phyloP scores from a whole-genome alignment of 2,329 filamentous ascomycete genomes.

The Stemphylium beticola region DNA sequence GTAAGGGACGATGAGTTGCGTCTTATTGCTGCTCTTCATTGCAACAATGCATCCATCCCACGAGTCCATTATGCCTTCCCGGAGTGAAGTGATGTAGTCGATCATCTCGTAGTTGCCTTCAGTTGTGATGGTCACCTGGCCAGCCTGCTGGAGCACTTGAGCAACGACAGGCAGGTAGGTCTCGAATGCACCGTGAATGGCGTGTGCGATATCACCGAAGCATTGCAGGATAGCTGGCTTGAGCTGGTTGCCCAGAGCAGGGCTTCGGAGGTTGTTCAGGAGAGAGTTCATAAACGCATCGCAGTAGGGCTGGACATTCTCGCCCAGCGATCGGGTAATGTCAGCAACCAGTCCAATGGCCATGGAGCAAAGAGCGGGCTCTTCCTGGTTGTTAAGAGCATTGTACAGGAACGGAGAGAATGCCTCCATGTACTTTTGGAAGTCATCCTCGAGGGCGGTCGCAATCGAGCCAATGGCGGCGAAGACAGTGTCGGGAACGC shows the following conservation, averaged over 20 bases:
- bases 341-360: slow-evolving; percentile 97
- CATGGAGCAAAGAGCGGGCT: slow-evolving; percentile 92
- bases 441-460: slow-evolving; percentile 89
- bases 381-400: slow-evolving; percentile 93
- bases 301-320: slow-evolving; percentile 91
- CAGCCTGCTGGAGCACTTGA: slow-evolving; percentile 91
- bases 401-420: slow-evolving; percentile 94
- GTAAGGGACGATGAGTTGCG: slow-evolving; percentile 74
- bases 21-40: slow-evolving; percentile 83
- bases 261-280: slow-evolving; percentile 88
- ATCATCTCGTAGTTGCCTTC: slow-evolving; percentile 94
- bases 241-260: slow-evolving; percentile 89
- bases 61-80: slow-evolving; percentile 98
- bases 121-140: slow-evolving; percentile 76
- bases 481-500: slow-evolving; percentile 92
- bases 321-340: slow-evolving; percentile 88
- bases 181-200: slow-evolving; percentile 90
- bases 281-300: slow-evolving; percentile 98
- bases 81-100: slow-evolving; percentile 91
- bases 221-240: slow-evolving; percentile 98
- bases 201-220: slow-evolving; percentile 96
- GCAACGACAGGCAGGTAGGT: slow-evolving; percentile 91
- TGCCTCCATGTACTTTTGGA: slow-evolving; percentile 96
- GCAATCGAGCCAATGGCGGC: slow-evolving; percentile 90
- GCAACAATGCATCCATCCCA: slow-evolving; percentile 97